These are phyloP conservation scores for Phytophthora colocasiae DNA, from an alignment of 352 stramenopile species.

Conservation along the genomic window DNA sequence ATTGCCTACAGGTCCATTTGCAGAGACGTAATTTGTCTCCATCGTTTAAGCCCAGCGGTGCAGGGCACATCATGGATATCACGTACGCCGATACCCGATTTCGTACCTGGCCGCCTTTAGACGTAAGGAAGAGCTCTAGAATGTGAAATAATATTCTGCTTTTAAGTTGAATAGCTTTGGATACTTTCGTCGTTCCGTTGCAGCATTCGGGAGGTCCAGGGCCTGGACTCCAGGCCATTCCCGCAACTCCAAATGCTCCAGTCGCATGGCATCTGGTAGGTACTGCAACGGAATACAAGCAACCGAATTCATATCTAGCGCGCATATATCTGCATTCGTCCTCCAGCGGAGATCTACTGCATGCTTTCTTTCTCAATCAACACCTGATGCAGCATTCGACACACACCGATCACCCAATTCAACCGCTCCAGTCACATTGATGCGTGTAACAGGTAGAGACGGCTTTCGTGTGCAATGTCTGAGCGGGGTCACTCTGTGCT, in stretches of 20 bases:
- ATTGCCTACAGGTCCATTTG: background rate
- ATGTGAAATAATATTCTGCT: too few species aligned
- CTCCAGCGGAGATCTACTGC: background rate
- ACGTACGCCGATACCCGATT: too few species aligned
- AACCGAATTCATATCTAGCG: background rate
- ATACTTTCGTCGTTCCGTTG: slow-evolving; percentile 17
- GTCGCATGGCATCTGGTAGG: slow-evolving; percentile 15
- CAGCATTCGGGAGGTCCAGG: slow-evolving; percentile 23
- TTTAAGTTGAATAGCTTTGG: background rate
- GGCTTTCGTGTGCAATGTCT: slow-evolving; percentile 15
- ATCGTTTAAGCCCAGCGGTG: too few species aligned
- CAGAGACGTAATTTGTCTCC: too few species aligned
- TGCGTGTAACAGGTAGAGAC: slow-evolving; percentile 4
- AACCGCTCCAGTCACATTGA: background rate
- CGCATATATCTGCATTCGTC: background rate
- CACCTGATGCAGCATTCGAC: too few species aligned
- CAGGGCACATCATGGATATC: too few species aligned
- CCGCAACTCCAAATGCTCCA: slow-evolving; percentile 6
- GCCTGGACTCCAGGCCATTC: too few species aligned
- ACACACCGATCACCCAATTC: background rate
- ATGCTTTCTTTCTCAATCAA: background rate
- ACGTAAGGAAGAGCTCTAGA: too few species aligned
- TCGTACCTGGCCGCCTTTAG: too few species aligned
- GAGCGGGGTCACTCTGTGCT: slow-evolving; percentile 15
- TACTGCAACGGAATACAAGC: slow-evolving; percentile 14